A percentile compares a stretch with the other conserved stretches of the same genome.
Conservation (phyloP, 2,329 filamentous ascomycete species). For the Microcyclospora pomicola region DNA sequence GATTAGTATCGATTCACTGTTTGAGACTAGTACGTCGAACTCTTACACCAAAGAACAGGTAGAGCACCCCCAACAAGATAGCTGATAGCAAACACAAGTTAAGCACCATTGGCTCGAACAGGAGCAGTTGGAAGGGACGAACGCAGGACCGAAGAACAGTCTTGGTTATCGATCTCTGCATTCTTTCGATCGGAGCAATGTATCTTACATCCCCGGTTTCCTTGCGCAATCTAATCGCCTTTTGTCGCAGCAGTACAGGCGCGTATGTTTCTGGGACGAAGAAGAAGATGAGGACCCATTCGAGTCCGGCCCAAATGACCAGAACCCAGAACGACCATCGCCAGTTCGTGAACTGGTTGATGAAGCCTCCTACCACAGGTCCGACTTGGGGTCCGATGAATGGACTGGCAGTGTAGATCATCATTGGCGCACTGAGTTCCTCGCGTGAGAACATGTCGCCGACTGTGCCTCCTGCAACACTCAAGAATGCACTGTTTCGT, state of each 20-base stretch:
- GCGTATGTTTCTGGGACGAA: conserved; percentile 82
- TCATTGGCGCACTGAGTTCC: conserved; percentile 68
- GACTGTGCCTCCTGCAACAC: conserved; percentile 71
- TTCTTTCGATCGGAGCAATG: conserved; percentile 62
- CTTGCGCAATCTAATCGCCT: conserved; percentile 55
- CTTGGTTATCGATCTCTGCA: conserved; percentile 49
- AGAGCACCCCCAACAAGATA: conserved; percentile 73
- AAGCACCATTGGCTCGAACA: conserved; percentile 64
- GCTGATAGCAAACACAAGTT: conserved; percentile 71
- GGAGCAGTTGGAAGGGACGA: conserved; percentile 61
- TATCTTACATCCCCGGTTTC: conserved; percentile 67
- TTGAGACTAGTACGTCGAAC: background rate
- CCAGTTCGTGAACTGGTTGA: conserved; percentile 62
- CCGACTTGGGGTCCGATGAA: conserved; percentile 44
- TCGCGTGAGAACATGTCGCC: conserved; percentile 61
- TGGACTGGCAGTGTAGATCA: conserved; percentile 51
- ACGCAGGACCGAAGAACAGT: conserved; percentile 40
- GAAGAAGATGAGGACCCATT: conserved; percentile 51
- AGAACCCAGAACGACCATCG: conserved; percentile 76
- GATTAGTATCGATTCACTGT: background rate
- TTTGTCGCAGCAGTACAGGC: conserved; percentile 54
- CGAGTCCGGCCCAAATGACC: conserved; percentile 61
- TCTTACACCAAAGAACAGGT: conserved; percentile 64
- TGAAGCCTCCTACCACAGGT: conserved; percentile 59
- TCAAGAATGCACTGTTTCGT: conserved; percentile 37